phyloP scores from a whole-genome alignment of 768 basidiomycete species.

The Hydnomerulius pinastri region DNA sequence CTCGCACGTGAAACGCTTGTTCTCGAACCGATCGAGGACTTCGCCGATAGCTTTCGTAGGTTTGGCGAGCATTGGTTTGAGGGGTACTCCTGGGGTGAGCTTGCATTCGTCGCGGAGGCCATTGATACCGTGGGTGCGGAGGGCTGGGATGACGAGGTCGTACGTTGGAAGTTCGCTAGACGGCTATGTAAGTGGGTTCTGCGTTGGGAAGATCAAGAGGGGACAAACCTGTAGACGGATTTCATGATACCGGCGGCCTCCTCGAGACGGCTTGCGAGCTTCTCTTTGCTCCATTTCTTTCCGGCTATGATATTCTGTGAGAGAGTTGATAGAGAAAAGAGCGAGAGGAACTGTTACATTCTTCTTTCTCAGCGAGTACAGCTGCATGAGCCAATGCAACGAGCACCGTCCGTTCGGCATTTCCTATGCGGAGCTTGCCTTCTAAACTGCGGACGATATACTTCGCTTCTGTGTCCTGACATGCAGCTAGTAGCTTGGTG shows the following conservation, averaged over 20 bases:
- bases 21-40: slow-evolving; percentile 95
- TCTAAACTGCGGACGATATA: slow-evolving; percentile 95
- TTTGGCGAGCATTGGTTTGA: slow-evolving; percentile 99
- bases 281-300: slow-evolving; percentile 76
- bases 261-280: slow-evolving; percentile 71
- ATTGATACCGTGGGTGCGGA: slow-evolving; percentile 77
- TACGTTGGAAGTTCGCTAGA: slow-evolving; percentile 89
- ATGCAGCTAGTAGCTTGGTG: slow-evolving; percentile 90
- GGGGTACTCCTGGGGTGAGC: slow-evolving; percentile 91
- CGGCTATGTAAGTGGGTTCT: slow-evolving; percentile 5
- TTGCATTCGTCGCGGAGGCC: slow-evolving; percentile 75
- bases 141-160: slow-evolving; percentile 87
- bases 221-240: slow-evolving; percentile 82
- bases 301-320: slow-evolving; percentile 44
- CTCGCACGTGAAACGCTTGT: slow-evolving; percentile 95
- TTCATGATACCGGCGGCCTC: slow-evolving; percentile 79
- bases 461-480: slow-evolving; percentile 90
- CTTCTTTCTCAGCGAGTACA: slow-evolving; percentile 78
- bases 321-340: neutral
- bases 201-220: neutral
- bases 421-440: slow-evolving; percentile 95
- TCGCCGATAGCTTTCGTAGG: slow-evolving; percentile 99
- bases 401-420: slow-evolving; percentile 94
- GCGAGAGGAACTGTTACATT: slow-evolving; percentile 37
- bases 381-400: slow-evolving; percentile 92